These are phyloP conservation scores for Gilbertella persicaria DNA, from an alignment of 371 early-diverging fungal species.

Conservation along the genomic window DNA sequence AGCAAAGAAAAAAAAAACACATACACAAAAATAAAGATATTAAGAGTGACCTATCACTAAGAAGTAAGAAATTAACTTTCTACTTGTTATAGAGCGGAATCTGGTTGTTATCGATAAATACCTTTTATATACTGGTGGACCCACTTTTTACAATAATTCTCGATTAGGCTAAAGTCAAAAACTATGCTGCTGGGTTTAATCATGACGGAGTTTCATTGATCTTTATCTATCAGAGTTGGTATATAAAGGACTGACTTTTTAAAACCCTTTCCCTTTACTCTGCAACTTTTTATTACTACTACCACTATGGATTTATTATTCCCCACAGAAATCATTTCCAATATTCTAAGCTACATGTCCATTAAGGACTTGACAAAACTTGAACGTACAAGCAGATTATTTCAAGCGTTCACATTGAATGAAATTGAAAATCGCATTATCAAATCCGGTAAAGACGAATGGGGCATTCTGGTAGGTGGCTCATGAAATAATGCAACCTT, in stretches of 20 bases:
- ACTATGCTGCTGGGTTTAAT: slow-evolving; percentile 1
- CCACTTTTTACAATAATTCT: slow-evolving; percentile 12
- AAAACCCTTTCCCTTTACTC: neutral
- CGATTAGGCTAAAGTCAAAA: slow-evolving; percentile 16
- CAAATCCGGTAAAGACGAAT: slow-evolving; percentile 28
- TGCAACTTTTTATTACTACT: neutral
- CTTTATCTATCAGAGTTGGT: slow-evolving; percentile 12
- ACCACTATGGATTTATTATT: slow-evolving; percentile 22
- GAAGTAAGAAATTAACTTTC: too few relatives aligned
- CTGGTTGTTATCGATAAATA: neutral
- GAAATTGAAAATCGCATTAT: slow-evolving; percentile 44
- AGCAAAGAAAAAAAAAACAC: too few relatives aligned
- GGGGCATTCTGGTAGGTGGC: slow-evolving; percentile 39
- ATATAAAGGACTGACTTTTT: slow-evolving; percentile 9
- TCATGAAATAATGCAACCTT: neutral
- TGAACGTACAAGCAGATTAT: slow-evolving; percentile 38
- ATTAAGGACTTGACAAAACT: slow-evolving; percentile 42
- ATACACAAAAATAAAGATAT: too few relatives aligned
- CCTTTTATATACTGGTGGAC: slow-evolving; percentile 4
- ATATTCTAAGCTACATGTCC: slow-evolving; percentile 36
- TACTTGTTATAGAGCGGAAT: too few relatives aligned
- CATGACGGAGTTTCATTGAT: slow-evolving; percentile 15
- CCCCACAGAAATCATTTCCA: slow-evolving; percentile 43
- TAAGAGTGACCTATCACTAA: too few relatives aligned
- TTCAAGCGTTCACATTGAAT: slow-evolving; percentile 35